phyloP scores from a whole-genome alignment of 495 filamentous ascomycete genomes.

The Corynascus novoguineensis region DNA sequence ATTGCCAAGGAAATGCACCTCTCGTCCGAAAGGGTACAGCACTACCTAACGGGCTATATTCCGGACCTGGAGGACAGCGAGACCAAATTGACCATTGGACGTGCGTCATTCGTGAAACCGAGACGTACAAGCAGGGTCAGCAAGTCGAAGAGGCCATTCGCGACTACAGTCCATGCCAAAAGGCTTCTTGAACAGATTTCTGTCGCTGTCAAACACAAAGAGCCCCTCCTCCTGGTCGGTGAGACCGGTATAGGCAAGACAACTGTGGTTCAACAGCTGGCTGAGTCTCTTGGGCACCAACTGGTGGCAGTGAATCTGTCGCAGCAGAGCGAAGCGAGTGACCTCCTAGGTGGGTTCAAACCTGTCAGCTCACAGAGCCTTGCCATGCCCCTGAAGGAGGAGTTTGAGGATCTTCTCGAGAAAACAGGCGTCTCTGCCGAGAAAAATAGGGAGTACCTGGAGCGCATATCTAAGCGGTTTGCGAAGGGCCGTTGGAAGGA shows the following conservation, averaged over 20 bases:
- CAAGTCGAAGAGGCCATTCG: conserved; percentile 57
- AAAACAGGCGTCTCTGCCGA: conserved; percentile 72
- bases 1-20: conserved; percentile 84
- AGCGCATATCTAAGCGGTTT: conserved; percentile 70
- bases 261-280: conserved; percentile 87
- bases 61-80: conserved; percentile 58
- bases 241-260: conserved; percentile 99
- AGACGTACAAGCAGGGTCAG: conserved; percentile 36
- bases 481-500: conserved; percentile 78
- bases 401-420: conserved; percentile 84
- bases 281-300: conserved; percentile 71
- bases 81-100: conserved; percentile 58
- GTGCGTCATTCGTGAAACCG: conserved; percentile 51
- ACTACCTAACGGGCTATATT: conserved; percentile 62
- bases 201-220: conserved; percentile 70
- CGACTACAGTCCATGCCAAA: conserved; percentile 65
- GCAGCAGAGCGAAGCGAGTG: conserved; percentile 92
- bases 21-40: conserved; percentile 67
- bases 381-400: conserved; percentile 83
- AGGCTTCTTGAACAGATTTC: conserved; percentile 78
- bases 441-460: conserved; percentile 81
- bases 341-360: conserved; percentile 92
- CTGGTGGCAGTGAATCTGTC: conserved; percentile 90
- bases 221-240: conserved; percentile 88
- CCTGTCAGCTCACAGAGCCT: conserved; percentile 85